A percentile compares a stretch with the other conserved stretches of the same genome.
phyloP scores from a whole-genome alignment of 768 basidiomycete genomes.

The Fistulinella prunicolor region DNA sequence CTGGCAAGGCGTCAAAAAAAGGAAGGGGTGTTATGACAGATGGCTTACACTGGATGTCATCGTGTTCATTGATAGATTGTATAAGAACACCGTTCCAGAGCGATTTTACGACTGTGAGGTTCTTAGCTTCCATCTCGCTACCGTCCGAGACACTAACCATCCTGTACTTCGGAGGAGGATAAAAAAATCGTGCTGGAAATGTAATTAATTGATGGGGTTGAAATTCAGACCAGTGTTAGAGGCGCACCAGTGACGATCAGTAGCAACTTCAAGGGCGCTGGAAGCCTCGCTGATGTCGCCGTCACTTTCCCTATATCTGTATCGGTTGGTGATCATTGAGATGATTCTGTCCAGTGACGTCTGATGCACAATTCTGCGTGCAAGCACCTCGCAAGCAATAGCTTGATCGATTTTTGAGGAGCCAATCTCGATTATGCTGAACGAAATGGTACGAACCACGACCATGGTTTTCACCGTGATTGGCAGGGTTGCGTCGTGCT shows the following conservation, averaged over 20 bases:
- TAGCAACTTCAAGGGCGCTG: conserved; percentile 85
- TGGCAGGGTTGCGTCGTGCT: conserved; percentile 76
- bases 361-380: conserved; percentile 74
- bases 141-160: conserved; percentile 45
- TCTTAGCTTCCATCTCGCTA: conserved; percentile 4
- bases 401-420: conserved; percentile 40
- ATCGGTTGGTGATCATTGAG: conserved; percentile 75
- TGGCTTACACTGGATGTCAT: conserved; percentile 73
- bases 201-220: conserved; percentile 1
- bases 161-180: conserved; percentile 82
- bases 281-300: conserved; percentile 72
- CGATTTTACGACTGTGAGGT: conserved; percentile 61
- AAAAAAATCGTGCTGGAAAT: conserved; percentile 68
- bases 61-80: conserved; percentile 69
- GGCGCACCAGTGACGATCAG: conserved; percentile 81
- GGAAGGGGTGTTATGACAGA: not conserved
- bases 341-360: conserved; percentile 60
- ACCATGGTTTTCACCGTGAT: conserved; percentile 82
- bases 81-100: conserved; percentile 84
- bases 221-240: not conserved
- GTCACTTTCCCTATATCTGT: conserved; percentile 65
- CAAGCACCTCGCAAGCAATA: conserved; percentile 80
- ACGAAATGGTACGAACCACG: conserved; percentile 54
- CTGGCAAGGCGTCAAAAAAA: conserved; percentile 36
- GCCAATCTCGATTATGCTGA: not conserved